Evolutionary conservation across 2,329 filamentous ascomycete genomes (phyloP).

Genomic region (Neobulgaria alba): DNA sequence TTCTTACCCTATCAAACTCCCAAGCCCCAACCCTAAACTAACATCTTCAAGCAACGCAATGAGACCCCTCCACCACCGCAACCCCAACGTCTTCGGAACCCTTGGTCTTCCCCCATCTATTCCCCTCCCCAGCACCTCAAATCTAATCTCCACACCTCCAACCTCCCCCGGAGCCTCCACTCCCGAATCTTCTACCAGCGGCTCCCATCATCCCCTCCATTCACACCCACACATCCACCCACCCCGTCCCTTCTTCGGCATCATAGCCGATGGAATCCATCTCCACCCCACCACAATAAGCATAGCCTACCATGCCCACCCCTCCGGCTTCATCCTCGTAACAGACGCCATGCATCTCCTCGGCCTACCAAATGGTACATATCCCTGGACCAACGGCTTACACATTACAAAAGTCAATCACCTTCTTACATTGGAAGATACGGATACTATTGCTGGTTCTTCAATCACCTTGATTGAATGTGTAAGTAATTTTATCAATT

Average conservation of each 20-base stretch:
- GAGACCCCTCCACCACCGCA: constrained; percentile 81
- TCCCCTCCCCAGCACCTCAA: no score
- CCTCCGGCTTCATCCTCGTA: constrained; percentile 76
- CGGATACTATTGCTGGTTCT: constrained; percentile 68
- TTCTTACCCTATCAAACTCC: no score
- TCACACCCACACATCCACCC: no score
- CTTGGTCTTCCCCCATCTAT: constrained; percentile 52
- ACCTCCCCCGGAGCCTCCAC: no score
- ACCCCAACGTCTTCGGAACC: constrained; percentile 83
- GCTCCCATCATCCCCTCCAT: no score
- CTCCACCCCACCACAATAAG: constrained; percentile 81
- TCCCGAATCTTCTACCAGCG: no score
- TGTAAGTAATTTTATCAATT: constrained; percentile 71
- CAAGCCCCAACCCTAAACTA: no score
- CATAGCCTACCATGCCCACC: constrained; percentile 81
- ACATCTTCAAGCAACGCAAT: no score
- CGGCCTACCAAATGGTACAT: constrained; percentile 74
- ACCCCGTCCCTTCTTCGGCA: constrained; percentile 78
- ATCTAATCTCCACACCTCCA: no score
- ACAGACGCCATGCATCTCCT: constrained; percentile 88
- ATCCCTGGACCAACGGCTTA: constrained; percentile 75
- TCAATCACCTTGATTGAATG: constrained; percentile 72
- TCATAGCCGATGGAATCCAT: constrained; percentile 87
- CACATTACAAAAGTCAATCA: constrained; percentile 62
- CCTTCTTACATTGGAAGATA: constrained; percentile 67